Base-by-base conservation (phyloP, 1,284 basidiomycete species). In the Trichosporon sp. region DNA sequence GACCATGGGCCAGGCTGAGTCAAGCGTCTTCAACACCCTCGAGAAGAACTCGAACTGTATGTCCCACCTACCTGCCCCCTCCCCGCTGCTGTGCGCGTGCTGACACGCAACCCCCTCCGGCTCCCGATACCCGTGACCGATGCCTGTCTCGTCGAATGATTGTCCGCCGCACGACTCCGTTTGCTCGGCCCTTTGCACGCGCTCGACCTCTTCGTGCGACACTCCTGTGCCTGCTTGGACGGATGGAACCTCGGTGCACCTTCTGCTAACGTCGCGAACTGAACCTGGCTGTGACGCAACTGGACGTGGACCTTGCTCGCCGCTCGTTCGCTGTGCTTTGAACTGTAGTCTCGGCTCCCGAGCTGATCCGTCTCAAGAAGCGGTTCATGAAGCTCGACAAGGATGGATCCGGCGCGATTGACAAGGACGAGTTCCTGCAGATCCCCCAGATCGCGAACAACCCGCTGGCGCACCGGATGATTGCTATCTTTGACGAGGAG, bases 401-500 rank as follows among this genome's bases (percentile, higher is more conserved):
- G 88, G 95, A 99, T 84, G 94, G 95, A 44, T 96, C 93, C 21
- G 96, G 97, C 68, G 95, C 94, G 25, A 97, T 99, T 82, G 96
- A 98, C 87, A 92, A 93, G 68, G 95, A 98, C 78, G 96, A 99
- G 84, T 99, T 99, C 83, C 86, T 99, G 66, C 95, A 96, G 86
- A 97, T 99, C 86, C 96, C 97, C 0, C 94, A 97, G 84, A 98
- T 99, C 78, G 96, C 96, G 34, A 96, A 94, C 75, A 99, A 99
- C 83, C 97, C 96, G 0, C 86, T 99, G 63, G 95, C 97, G 62
- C 93, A 92, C 67, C 89, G 96, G 65, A 93, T 99, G 92, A 99
- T 99, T 78, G 95, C 95, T 65, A 99, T 99, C 79, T 99, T 99
- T 80, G 96, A 99, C 79, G 94, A 98, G 84, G 95, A 99, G 95